phyloP scores from a whole-genome alignment of 2,329 filamentous ascomycete species.

The Penicillium sp. region DNA sequence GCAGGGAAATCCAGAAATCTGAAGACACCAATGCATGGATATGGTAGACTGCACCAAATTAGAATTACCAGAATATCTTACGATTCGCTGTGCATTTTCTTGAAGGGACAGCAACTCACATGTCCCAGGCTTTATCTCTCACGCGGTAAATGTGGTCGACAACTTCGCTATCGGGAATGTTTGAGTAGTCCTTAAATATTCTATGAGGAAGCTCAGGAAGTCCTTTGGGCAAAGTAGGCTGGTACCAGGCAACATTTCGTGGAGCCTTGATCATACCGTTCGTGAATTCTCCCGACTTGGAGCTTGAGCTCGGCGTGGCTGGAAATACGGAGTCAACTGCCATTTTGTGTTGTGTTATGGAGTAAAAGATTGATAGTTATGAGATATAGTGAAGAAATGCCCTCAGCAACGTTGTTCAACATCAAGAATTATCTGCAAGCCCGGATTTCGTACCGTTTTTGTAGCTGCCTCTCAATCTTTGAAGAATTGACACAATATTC shows the following conservation, averaged over 20 bases:
- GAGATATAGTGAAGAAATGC: background rate
- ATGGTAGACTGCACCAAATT: slow-evolving; percentile 22
- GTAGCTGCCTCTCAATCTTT: background rate
- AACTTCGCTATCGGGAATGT: slow-evolving; percentile 5
- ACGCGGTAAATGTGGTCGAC: background rate
- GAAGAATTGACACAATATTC: too few relatives aligned
- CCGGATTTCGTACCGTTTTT: background rate
- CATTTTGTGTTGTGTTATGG: background rate
- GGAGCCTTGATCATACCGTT: background rate
- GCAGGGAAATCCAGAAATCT: slow-evolving; percentile 42
- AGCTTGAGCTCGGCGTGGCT: background rate
- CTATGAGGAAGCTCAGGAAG: background rate
- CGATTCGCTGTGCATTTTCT: background rate
- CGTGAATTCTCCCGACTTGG: background rate
- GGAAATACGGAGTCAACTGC: background rate
- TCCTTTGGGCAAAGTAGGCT: background rate
- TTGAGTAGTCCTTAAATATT: background rate
- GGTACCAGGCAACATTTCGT: background rate
- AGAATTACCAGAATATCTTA: background rate
- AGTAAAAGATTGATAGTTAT: too few relatives aligned
- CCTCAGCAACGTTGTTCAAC: background rate
- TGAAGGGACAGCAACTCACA: background rate
- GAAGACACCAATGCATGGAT: slow-evolving; percentile 43
- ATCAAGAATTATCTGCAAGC: background rate
- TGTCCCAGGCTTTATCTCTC: slow-evolving; percentile 1